Conservation (phyloP, 73 alveolate genomes). For the Effrenium voratum region DNA sequence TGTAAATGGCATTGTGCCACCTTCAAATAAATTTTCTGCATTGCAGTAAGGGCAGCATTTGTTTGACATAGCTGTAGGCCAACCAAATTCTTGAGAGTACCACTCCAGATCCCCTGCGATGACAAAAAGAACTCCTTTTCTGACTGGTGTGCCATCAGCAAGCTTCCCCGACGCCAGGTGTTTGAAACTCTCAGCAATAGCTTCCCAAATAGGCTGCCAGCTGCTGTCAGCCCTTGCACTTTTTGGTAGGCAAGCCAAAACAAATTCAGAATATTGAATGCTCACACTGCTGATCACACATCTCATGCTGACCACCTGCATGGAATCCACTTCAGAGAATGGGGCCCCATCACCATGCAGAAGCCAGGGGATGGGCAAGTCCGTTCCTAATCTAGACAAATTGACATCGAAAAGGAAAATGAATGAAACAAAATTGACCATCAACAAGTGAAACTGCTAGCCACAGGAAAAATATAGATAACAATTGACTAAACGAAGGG, state of each 20-base stretch:
- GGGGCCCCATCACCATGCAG: slow-evolving; percentile 15
- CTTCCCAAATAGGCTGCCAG: not conserved
- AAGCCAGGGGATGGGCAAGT: slow-evolving; percentile 18
- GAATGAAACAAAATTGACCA: too few species aligned
- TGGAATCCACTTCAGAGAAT: not conserved
- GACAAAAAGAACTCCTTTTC: not conserved
- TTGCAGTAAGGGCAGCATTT: not conserved
- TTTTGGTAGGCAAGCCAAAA: slow-evolving; percentile 3
- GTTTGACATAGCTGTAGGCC: not conserved
- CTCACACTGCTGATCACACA: not conserved
- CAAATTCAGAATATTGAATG: not conserved
- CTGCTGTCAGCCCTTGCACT: not conserved
- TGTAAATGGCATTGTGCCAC: not conserved
- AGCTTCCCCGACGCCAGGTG: too few species aligned
- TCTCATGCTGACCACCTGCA: not conserved
- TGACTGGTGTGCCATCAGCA: not conserved
- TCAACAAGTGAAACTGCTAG: too few species aligned
- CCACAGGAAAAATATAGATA: too few species aligned
- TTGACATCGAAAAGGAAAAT: too few species aligned
- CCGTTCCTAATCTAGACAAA: too few species aligned
- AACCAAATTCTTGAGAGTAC: not conserved
- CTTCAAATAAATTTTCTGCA: not conserved
- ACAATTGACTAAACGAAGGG: too few species aligned
- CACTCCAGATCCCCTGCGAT: slow-evolving; percentile 3
- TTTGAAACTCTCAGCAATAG: not conserved